Conservation (phyloP, 345 rosid species). For the Euclidium syriacum region DNA sequence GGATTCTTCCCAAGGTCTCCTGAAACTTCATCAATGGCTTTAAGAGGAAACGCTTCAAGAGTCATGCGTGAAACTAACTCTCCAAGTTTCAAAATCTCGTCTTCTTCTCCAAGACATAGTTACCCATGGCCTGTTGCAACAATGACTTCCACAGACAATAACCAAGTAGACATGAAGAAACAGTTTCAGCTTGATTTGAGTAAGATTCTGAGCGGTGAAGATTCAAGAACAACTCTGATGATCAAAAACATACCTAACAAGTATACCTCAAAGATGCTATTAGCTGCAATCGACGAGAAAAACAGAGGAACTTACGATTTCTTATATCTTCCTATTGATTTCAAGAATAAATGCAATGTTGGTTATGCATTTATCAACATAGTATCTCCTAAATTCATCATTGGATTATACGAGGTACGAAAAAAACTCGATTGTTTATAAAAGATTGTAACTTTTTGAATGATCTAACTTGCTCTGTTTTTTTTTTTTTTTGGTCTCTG, state of each 20-base stretch:
- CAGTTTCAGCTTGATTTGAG: constrained; percentile 81
- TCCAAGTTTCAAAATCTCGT: constrained; percentile 50
- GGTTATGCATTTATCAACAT: constrained; percentile 83
- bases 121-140: constrained; percentile 35
- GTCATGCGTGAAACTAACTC: constrained; percentile 44
- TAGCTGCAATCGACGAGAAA: constrained; percentile 68
- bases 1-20: constrained; percentile 65
- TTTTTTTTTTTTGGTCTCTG: too few species aligned
- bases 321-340: constrained; percentile 73
- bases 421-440: constrained; percentile 7
- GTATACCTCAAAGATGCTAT: constrained; percentile 75
- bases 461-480: neutral
- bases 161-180: constrained; percentile 53
- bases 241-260: constrained; percentile 58
- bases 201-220: constrained; percentile 62
- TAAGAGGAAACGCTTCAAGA: constrained; percentile 45
- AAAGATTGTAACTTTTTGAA: neutral
- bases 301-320: constrained; percentile 64
- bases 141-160: constrained; percentile 37
- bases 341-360: constrained; percentile 83
- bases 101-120: constrained; percentile 61
- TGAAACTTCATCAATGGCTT: constrained; percentile 53
- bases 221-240: constrained; percentile 52
- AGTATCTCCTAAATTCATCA: constrained; percentile 63
- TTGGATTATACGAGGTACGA: constrained; percentile 61